Percentiles rank a stretch among this genome's conserved stretches.
Conservation (phyloP, 805 yeast genomes). For the Saccharomyces eubayanus region DNA sequence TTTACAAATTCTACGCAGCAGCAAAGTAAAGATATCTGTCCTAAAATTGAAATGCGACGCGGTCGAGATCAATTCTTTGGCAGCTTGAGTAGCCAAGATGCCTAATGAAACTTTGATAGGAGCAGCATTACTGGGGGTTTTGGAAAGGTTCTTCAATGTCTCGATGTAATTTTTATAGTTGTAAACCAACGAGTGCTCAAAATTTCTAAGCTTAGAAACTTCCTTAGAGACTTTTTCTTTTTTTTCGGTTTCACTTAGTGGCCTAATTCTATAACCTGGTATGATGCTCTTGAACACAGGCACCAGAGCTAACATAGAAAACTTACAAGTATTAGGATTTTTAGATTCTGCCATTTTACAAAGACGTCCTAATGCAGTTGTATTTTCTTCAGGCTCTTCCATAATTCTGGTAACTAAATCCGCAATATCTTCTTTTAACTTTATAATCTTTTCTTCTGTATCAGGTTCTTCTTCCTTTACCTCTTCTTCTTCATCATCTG, state of each 20-base stretch:
- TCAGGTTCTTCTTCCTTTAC: conserved; percentile 35
- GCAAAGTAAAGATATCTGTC: conserved; percentile 58
- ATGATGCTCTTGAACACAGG: conserved; percentile 79
- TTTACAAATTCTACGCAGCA: conserved; percentile 60
- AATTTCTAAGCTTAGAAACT: conserved; percentile 64
- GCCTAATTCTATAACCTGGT: conserved; percentile 82
- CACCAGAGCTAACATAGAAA: conserved; percentile 69
- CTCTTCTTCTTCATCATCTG: conserved; percentile 22
- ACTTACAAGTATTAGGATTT: conserved; percentile 56
- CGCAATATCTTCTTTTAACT: conserved; percentile 78
- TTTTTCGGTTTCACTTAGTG: conserved; percentile 71
- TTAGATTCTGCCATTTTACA: conserved; percentile 62
- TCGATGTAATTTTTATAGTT: conserved; percentile 64
- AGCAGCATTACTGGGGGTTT: conserved; percentile 30
- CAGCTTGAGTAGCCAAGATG: conserved; percentile 59
- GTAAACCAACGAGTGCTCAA: conserved; percentile 68
- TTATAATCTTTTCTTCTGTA: conserved; percentile 45
- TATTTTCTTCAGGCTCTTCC: conserved; percentile 86
- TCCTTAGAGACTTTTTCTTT: conserved; percentile 79
- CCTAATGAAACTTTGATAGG: conserved; percentile 35
- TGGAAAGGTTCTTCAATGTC: conserved; percentile 38
- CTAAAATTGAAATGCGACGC: conserved; percentile 76
- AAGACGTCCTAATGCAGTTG: conserved; percentile 53
- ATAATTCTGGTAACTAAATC: conserved; percentile 64
- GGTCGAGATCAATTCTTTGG: conserved; percentile 63